Conservation (phyloP, 2,329 filamentous ascomycete genomes). For the Exophiala xenobiotica region DNA sequence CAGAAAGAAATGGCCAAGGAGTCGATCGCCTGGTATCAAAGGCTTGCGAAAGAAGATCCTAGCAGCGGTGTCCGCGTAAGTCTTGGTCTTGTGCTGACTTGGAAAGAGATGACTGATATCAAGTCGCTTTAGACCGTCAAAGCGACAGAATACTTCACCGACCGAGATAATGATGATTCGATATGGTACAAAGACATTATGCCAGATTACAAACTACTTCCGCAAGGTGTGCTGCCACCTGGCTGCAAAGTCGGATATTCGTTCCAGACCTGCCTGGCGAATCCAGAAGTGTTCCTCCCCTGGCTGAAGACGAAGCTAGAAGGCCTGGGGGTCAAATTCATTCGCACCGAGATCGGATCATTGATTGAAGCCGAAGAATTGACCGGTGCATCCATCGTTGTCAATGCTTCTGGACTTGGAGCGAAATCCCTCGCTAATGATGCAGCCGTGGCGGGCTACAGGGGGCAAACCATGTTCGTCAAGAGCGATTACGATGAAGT, state of each 20-base stretch:
- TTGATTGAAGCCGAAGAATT: background rate
- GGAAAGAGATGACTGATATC: background rate
- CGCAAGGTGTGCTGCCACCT: background rate
- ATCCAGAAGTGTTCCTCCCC: constrained; percentile 4
- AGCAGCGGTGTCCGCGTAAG: constrained; percentile 4
- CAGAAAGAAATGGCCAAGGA: constrained; percentile 4
- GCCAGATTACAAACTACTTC: constrained; percentile 1
- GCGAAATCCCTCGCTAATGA: background rate
- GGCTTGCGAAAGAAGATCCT: constrained; percentile 1
- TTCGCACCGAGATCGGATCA: constrained; percentile 1
- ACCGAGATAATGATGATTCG: constrained; percentile 3
- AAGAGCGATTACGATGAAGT: constrained; percentile 8
- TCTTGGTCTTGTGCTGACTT: background rate
- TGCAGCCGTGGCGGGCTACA: background rate
- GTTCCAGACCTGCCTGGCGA: constrained; percentile 7
- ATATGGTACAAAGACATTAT: constrained; percentile 9
- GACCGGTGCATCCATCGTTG: constrained; percentile 2
- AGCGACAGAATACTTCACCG: constrained; percentile 5
- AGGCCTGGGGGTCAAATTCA: background rate
- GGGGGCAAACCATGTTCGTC: constrained; percentile 9
- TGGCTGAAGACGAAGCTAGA: constrained; percentile 7
- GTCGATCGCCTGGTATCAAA: background rate
- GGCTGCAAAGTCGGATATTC: constrained; percentile 14
- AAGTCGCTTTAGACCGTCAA: background rate
- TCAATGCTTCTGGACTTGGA: constrained; percentile 7